These are phyloP conservation scores for Pseudohalonectria lignicola DNA, from an alignment of 2,329 filamentous ascomycete species.

Conservation along the genomic window DNA sequence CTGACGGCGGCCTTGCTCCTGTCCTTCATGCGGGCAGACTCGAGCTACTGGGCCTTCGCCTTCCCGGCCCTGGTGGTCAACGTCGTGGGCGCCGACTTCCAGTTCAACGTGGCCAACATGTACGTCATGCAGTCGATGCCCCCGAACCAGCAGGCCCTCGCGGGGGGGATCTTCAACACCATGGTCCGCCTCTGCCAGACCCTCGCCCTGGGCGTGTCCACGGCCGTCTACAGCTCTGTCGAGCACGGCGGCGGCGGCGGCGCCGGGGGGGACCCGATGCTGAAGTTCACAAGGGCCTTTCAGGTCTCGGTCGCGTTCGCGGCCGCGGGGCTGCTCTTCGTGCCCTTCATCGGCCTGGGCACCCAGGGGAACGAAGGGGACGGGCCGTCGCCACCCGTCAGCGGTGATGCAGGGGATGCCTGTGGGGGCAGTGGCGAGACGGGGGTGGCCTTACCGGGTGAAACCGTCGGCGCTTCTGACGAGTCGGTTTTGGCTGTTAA, in stretches of 20 bases:
- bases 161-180: constrained; percentile 59
- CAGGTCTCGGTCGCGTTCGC: constrained; percentile 35
- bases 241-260: constrained; percentile 19
- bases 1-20: constrained; percentile 35
- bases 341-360: constrained; percentile 39
- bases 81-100: constrained; percentile 56
- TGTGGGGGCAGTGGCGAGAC: neutral
- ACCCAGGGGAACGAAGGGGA: constrained; percentile 32
- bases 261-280: constrained; percentile 27
- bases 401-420: neutral
- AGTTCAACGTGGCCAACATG: constrained; percentile 64
- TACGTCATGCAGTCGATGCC: constrained; percentile 59
- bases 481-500: neutral
- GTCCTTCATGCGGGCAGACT: constrained; percentile 41
- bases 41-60: constrained; percentile 53
- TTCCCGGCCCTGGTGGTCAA: constrained; percentile 51
- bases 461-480: too few relatives aligned
- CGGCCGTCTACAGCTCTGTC: constrained; percentile 45
- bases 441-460: neutral
- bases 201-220: constrained; percentile 49
- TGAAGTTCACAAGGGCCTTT: constrained; percentile 40
- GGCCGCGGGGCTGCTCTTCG: constrained; percentile 28
- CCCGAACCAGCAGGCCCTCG: constrained; percentile 50
- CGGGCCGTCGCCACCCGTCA: too few relatives aligned
- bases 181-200: constrained; percentile 49